Evolutionary conservation across 768 basidiomycete species (phyloP).

Genomic region (Termitomyces sp.): DNA sequence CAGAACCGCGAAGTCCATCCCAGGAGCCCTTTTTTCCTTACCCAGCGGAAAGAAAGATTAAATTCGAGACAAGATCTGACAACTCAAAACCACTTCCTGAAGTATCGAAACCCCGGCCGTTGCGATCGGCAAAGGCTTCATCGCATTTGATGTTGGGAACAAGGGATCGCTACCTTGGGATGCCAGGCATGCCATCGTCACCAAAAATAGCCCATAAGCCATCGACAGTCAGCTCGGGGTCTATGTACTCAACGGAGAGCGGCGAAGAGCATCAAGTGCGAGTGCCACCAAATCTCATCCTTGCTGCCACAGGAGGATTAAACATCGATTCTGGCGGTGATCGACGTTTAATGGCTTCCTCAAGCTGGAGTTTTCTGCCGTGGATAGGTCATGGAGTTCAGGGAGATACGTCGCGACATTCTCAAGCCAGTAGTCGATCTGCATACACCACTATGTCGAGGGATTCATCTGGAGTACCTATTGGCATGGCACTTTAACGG

Average conservation of each 20-base stretch:
- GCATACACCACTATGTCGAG: conserved; percentile 2
- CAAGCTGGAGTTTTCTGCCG: conserved; percentile 16
- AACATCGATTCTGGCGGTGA: conserved; percentile 5
- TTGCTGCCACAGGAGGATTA: conserved; percentile 31
- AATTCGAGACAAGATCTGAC: conserved; percentile 24
- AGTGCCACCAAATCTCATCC: conserved; percentile 28
- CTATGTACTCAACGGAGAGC: conserved; percentile 27
- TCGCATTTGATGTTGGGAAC: conserved; percentile 4
- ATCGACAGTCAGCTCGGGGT: conserved; percentile 25
- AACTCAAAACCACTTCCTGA: neutral
- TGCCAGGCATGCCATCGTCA: neutral
- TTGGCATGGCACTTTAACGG: conserved; percentile 19
- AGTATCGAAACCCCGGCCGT: conserved; percentile 12
- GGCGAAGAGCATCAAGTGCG: conserved; percentile 25
- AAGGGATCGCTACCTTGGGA: neutral
- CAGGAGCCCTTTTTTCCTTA: conserved; percentile 26
- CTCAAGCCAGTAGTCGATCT: conserved; percentile 13
- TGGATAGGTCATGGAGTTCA: conserved; percentile 5
- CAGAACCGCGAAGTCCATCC: conserved; percentile 16
- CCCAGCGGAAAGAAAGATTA: conserved; percentile 33
- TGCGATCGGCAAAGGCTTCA: conserved; percentile 11
- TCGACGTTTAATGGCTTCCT: conserved; percentile 16
- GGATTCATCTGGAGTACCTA: conserved; percentile 13
- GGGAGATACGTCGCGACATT: conserved; percentile 9
- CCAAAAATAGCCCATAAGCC: conserved; percentile 20